A percentile compares a stretch with the other conserved stretches of the same genome.
Conservation (phyloP, 2,329 filamentous ascomycete genomes). For the Metarhizium guizhouense region DNA sequence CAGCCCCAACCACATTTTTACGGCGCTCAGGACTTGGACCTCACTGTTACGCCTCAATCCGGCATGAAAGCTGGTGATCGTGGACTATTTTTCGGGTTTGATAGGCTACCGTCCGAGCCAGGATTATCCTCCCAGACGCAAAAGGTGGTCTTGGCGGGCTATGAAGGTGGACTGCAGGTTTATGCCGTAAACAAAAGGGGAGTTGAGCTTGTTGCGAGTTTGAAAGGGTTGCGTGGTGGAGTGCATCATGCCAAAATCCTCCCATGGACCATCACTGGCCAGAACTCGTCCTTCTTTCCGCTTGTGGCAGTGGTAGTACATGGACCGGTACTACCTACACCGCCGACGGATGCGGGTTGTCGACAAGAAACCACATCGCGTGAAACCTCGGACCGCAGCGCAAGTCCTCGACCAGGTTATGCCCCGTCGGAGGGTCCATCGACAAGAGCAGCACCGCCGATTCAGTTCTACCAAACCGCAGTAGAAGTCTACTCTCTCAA, state of each 20-base stretch:
- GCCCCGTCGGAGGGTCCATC: slow-evolving; percentile 27
- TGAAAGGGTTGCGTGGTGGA: slow-evolving; percentile 70
- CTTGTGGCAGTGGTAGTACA: slow-evolving; percentile 74
- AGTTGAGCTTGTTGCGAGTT: slow-evolving; percentile 56
- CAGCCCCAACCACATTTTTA: slow-evolving; percentile 72
- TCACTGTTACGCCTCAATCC: slow-evolving; percentile 49
- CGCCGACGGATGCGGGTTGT: slow-evolving; percentile 22
- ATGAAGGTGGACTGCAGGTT: slow-evolving; percentile 71
- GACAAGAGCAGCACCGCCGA: slow-evolving; percentile 25
- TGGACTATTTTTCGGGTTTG: slow-evolving; percentile 76
- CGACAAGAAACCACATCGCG: slow-evolving; percentile 27
- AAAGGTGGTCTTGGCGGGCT: slow-evolving; percentile 67
- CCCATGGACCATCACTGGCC: slow-evolving; percentile 51
- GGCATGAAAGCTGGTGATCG: slow-evolving; percentile 55
- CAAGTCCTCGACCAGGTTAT: slow-evolving; percentile 31
- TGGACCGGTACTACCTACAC: slow-evolving; percentile 54
- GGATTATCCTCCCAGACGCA: slow-evolving; percentile 33
- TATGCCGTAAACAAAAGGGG: slow-evolving; percentile 65
- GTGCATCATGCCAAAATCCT: slow-evolving; percentile 78
- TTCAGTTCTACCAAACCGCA: slow-evolving; percentile 70
- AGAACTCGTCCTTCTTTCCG: slow-evolving; percentile 52
- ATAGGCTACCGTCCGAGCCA: slow-evolving; percentile 49
- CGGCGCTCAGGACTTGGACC: slow-evolving; percentile 62
- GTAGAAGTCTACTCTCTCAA: slow-evolving; percentile 83
- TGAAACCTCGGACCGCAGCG: slow-evolving; percentile 30